Evolutionary conservation across 306 rosid species (phyloP).

Genomic region (Vicia faba): DNA sequence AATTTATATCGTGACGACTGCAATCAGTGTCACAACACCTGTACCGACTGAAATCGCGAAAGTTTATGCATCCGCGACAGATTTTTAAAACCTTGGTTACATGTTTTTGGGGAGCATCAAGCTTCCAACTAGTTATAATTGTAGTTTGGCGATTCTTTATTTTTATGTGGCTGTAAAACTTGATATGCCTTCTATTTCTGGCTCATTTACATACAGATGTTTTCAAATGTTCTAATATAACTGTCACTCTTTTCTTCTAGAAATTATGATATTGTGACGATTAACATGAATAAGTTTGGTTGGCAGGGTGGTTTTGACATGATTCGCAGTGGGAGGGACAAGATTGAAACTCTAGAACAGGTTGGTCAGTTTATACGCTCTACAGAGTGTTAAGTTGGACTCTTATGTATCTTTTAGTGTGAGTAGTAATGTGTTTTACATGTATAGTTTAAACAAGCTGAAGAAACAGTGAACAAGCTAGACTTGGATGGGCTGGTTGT

Average conservation of each 20-base stretch:
- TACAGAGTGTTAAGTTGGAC: slow-evolving; percentile 10
- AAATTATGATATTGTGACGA: slow-evolving; percentile 27
- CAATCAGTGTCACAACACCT: too few species aligned
- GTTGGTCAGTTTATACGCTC: slow-evolving; percentile 42
- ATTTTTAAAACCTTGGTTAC: background rate
- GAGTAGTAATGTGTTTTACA: slow-evolving; percentile 35
- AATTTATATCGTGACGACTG: too few species aligned
- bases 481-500: slow-evolving; percentile 95
- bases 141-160: background rate
- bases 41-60: too few species aligned
- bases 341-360: slow-evolving; percentile 99
- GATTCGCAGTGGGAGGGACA: slow-evolving; percentile 99
- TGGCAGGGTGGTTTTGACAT: slow-evolving; percentile 98
- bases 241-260: background rate
- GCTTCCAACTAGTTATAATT: slow-evolving; percentile 18
- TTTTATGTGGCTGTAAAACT: background rate
- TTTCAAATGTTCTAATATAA: background rate
- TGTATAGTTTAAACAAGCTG: slow-evolving; percentile 89
- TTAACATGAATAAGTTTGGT: slow-evolving; percentile 32
- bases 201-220: slow-evolving; percentile 18
- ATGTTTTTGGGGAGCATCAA: background rate
- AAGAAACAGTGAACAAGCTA: slow-evolving; percentile 82
- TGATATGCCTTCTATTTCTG: slow-evolving; percentile 22
- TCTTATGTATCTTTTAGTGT: slow-evolving; percentile 21
- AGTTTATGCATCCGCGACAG: too few species aligned